Evolutionary conservation across 139 green algal species (phyloP).

Genomic region (Spirogloea muscicola): DNA sequence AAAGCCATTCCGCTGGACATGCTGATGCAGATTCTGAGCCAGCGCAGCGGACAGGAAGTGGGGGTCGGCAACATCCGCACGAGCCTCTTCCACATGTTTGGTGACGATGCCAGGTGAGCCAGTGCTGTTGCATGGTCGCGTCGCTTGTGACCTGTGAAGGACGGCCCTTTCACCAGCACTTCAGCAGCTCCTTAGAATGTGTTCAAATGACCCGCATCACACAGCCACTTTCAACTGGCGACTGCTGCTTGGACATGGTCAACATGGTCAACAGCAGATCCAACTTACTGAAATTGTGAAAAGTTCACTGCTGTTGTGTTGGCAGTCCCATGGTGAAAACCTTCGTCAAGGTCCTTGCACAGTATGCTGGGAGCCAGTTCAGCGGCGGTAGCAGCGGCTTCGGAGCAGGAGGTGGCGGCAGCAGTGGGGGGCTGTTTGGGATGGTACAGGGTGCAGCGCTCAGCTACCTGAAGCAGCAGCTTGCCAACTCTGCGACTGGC

Average conservation of each 20-base stretch:
- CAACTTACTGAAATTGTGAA: too few species aligned
- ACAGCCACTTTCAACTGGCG: too few species aligned
- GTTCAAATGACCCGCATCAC: too few species aligned
- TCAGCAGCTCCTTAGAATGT: too few species aligned
- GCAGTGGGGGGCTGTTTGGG: background rate
- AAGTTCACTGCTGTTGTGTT: too few species aligned
- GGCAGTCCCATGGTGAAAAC: constrained; percentile 17
- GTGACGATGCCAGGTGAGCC: background rate
- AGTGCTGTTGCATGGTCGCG: too few species aligned
- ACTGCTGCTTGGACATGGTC: too few species aligned
- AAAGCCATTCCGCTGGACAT: background rate
- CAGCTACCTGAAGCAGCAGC: background rate
- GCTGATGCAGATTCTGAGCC: constrained; percentile 9
- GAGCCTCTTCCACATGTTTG: constrained; percentile 10
- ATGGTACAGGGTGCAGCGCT: background rate
- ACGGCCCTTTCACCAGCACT: too few species aligned
- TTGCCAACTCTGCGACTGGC: background rate
- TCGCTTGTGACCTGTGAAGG: too few species aligned
- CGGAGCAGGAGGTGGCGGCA: too few species aligned
- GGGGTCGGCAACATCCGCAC: background rate
- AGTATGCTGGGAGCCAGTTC: background rate
- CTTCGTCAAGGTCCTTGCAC: background rate
- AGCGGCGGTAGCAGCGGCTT: background rate
- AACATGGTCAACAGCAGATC: too few species aligned
- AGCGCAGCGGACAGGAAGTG: constrained; percentile 1